A percentile compares a stretch with the other conserved stretches of the same genome.
Conservation (phyloP, 2,329 filamentous ascomycete species). For the Myrmaecium sp. region DNA sequence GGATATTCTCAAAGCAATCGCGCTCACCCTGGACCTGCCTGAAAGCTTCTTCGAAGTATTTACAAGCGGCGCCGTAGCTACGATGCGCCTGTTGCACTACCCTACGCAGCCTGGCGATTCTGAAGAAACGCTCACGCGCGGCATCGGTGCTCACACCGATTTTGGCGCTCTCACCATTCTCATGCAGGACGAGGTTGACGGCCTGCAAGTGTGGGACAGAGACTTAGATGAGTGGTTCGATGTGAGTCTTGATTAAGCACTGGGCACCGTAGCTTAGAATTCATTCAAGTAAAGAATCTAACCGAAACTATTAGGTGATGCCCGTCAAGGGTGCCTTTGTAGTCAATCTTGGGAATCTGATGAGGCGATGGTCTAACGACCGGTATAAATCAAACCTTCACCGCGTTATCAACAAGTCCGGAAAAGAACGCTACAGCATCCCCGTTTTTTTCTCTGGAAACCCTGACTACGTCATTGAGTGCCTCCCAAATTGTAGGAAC, state of each 20-base stretch:
- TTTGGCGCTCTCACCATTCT: slow-evolving; percentile 26
- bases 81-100: slow-evolving; percentile 27
- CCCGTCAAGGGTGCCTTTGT: slow-evolving; percentile 10
- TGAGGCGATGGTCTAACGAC: slow-evolving; percentile 27
- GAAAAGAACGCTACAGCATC: slow-evolving; percentile 22
- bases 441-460: slow-evolving; percentile 29
- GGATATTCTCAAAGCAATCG: slow-evolving; percentile 24
- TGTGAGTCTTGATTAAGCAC: slow-evolving; percentile 8
- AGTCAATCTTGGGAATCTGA: slow-evolving; percentile 20
- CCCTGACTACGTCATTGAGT: slow-evolving; percentile 25
- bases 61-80: slow-evolving; percentile 20
- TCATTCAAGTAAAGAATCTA: no score
- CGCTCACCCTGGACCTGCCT: slow-evolving; percentile 22
- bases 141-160: slow-evolving; percentile 28
- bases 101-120: slow-evolving; percentile 21
- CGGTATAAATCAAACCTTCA: slow-evolving; percentile 25
- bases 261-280: background rate
- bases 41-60: slow-evolving; percentile 22
- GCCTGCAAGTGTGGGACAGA: slow-evolving; percentile 19
- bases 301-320: slow-evolving; percentile 2
- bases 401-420: slow-evolving; percentile 24
- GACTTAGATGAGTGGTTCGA: slow-evolving; percentile 13
- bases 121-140: slow-evolving; percentile 19
- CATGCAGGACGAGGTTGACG: slow-evolving; percentile 24
- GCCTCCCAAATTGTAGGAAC: slow-evolving; percentile 24